Base-by-base conservation (phyloP, 2,329 filamentous ascomycete species). In the Mycosphaerella sp. region DNA sequence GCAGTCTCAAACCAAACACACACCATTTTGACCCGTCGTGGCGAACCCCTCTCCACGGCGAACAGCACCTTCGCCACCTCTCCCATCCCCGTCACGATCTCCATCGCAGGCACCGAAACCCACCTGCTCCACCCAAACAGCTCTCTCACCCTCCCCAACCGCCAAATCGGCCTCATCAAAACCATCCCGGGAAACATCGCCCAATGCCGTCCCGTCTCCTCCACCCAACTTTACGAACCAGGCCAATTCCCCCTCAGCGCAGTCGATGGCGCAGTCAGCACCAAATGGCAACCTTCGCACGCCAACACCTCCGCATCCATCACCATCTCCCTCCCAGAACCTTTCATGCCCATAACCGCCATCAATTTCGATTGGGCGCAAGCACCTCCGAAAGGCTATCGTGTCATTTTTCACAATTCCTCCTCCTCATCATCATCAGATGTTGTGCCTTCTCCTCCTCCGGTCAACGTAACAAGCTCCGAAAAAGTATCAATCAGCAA, bases 201-300 rank as follows among this genome's bases (percentile, higher is more conserved):
- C 0, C 84, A 88, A 68, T 88, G 84, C 65, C 74, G 72, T 3
- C 73, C 80, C 1, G 46, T 56, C 1, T 45, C 55, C 30, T 79
- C 77, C 1, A 64, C 70, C 0, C 65, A 75, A 35, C 62, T 65
- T 1, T 79, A 76, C 61, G 69, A 75, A 21, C 78, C 81, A 0
- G 85, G 85, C 12, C 85, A 88, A 66, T 86, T 87, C 69, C 83
- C 85, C 1, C 72, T 85, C 46, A 75, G 78, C 0, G 82, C 81
- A 2, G 76, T 85, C 44, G 84, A 87, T 59, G 84, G 84, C 46
- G 81, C 81, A 2, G 72, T 78, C 4, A 78, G 78, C 14, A 87
- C 84, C 0, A 79, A 79, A 57, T 87, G 84, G 84, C 82, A 86
- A 61, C 82, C 84, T 0, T 62, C 69, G 1, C 63, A 62, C 7